These are phyloP conservation scores for Thalassiosira livingstoniorum DNA, from an alignment of 352 stramenopile species.

Conservation along the genomic window DNA sequence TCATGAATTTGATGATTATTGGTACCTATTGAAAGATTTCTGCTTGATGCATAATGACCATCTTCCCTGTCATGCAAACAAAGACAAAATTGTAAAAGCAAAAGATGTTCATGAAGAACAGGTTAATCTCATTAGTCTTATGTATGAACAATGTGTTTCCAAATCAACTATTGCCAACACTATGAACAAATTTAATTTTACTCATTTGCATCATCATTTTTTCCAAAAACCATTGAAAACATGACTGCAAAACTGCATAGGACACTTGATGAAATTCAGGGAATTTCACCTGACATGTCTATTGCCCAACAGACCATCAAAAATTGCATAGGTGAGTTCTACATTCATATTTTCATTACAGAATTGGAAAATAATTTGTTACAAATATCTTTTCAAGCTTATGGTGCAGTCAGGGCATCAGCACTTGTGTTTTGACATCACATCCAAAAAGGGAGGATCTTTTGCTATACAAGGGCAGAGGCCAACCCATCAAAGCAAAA, in stretches of 20 bases:
- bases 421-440: neutral
- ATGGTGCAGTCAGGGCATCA: neutral
- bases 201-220: neutral
- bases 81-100: neutral
- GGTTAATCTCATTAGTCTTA: neutral
- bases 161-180: neutral
- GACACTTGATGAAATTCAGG: neutral
- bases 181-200: neutral
- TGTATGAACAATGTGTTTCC: neutral
- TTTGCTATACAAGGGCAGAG: neutral
- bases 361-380: neutral
- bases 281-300: neutral
- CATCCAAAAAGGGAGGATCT: neutral
- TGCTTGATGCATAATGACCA: neutral
- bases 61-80: neutral
- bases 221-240: neutral
- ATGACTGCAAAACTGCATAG: neutral
- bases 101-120: neutral
- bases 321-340: neutral
- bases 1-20: neutral
- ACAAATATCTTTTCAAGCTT: neutral
- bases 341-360: neutral
- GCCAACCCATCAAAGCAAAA: neutral
- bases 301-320: neutral
- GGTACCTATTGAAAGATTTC: neutral